Evolutionary conservation across 768 basidiomycete genomes (phyloP), one percentile per base, ranked within the genome.

Genomic region (Pleurotus giganteus): DNA sequence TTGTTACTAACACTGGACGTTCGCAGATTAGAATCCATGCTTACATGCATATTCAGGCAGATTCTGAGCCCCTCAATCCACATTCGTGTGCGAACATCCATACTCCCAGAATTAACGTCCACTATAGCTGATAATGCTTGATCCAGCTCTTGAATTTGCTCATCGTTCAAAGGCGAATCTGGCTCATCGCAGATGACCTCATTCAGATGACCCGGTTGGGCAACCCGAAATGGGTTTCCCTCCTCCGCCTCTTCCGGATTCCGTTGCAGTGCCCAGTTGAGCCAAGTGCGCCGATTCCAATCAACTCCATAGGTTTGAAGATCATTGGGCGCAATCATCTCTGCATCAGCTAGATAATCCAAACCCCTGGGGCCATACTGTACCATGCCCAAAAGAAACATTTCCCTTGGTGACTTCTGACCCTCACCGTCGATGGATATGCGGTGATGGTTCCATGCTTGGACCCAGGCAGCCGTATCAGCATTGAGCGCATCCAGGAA

Each of bases 381-480:
- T 0, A 68, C 11, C 63, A 71, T 65, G 15, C 69, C 65, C 47
- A 69, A 71, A 8, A 62, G 36, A 51, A 62, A 69, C 58, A 72
- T 61, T 13, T 71, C 64, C 2, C 53, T 52, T 0, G 70, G 69
- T 11, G 44, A 61, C 2, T 55, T 45, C 31, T 58, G 47, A 0
- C 43, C 47, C 13, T 63, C 43, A 19, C 62, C 58, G 2, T 45
- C 53, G 7, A 67, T 45, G 0, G 47, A 50, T 12, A 74, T 43
- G 1, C 44, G 45, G 56, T 74, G 73, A 4, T 57, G 19, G 43
- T 76, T 75, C 73, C 73, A 75, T 2, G 61, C 29, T 1, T 62
- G 54, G 0, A 63, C 64, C 67, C 69, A 78, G 2, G 58, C 53
- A 9, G 41, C 47, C 17, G 63, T 60, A 49, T 77, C 70, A 4